Percentiles rank a stretch among this genome's conserved stretches.
These are phyloP conservation scores for Emmonsiellopsis sp. DNA, from an alignment of 2,329 filamentous ascomycete species.

Conservation along the genomic window DNA sequence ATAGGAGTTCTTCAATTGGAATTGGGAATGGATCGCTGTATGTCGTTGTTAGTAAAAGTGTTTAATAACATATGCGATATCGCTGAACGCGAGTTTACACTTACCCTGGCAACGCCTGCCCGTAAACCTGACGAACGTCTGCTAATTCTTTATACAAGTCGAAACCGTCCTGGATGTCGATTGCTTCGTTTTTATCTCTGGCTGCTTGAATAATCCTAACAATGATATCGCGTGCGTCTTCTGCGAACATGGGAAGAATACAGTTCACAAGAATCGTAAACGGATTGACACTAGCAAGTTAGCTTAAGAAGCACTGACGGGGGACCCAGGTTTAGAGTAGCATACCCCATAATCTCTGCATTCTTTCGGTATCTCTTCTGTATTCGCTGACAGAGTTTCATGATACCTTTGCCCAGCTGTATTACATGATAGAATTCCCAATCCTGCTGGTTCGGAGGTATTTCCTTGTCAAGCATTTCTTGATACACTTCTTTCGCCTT, in stretches of 20 bases:
- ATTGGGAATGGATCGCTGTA: constrained; percentile 65
- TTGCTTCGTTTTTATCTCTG: constrained; percentile 60
- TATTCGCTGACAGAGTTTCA: constrained; percentile 77
- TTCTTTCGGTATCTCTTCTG: constrained; percentile 86
- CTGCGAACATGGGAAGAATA: constrained; percentile 81
- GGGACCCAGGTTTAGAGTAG: not conserved
- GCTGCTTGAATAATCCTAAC: constrained; percentile 68
- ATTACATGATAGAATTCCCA: constrained; percentile 93
- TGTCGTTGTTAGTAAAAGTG: not conserved
- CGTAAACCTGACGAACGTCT: constrained; percentile 73
- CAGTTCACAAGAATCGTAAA: constrained; percentile 68
- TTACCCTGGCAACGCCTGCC: constrained; percentile 58
- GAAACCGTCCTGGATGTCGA: constrained; percentile 86
- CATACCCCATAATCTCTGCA: constrained; percentile 71
- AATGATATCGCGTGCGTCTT: constrained; percentile 79
- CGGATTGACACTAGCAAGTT: constrained; percentile 42
- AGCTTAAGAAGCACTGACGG: constrained; percentile 5
- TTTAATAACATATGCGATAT: not conserved
- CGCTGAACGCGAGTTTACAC: constrained; percentile 8
- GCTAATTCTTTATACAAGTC: constrained; percentile 84
- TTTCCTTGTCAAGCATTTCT: constrained; percentile 65
- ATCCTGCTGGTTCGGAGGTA: constrained; percentile 68
- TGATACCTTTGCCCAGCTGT: constrained; percentile 74
- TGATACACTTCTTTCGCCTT: constrained; percentile 75
- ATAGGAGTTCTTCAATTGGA: constrained; percentile 73